Conservation (phyloP, 1,284 basidiomycete genomes). For the Porodaedalea pini region DNA sequence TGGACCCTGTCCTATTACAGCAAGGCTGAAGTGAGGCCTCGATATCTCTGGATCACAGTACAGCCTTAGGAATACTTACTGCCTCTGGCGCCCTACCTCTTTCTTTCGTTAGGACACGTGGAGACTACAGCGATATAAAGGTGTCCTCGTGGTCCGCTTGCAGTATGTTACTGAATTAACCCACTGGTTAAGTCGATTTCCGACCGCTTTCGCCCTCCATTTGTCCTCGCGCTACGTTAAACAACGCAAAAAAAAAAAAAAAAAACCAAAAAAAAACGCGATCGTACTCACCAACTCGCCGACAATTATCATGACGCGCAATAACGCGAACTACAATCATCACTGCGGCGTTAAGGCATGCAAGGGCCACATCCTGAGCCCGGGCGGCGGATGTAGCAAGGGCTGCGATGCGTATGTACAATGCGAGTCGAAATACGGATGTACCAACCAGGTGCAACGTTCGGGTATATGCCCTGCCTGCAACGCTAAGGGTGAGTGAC, state of each 20-base stretch:
- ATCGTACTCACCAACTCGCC: not conserved
- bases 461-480: constrained; percentile 17
- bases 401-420: constrained; percentile 17
- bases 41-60: not conserved
- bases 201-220: not conserved
- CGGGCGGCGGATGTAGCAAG: constrained; percentile 17
- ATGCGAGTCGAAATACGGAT: constrained; percentile 18
- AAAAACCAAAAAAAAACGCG: no score
- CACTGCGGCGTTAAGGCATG: constrained; percentile 20
- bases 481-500: constrained; percentile 12
- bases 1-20: constrained; percentile 6
- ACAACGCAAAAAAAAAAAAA: not conserved
- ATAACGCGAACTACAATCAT: constrained; percentile 20
- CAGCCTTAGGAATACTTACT: not conserved
- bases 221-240: not conserved
- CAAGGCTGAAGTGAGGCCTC: not conserved
- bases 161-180: no score
- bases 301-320: constrained; percentile 9
- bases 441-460: constrained; percentile 14
- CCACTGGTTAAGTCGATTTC: no score
- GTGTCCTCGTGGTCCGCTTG: not conserved
- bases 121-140: not conserved
- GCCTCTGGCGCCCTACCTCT: no score
- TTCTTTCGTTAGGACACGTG: not conserved
- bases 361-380: constrained; percentile 18